Percentiles rank a stretch among this genome's conserved stretches.
These are phyloP conservation scores for Oenanthe javanica DNA, from an alignment of 140 eudicot species.

Conservation along the genomic window DNA sequence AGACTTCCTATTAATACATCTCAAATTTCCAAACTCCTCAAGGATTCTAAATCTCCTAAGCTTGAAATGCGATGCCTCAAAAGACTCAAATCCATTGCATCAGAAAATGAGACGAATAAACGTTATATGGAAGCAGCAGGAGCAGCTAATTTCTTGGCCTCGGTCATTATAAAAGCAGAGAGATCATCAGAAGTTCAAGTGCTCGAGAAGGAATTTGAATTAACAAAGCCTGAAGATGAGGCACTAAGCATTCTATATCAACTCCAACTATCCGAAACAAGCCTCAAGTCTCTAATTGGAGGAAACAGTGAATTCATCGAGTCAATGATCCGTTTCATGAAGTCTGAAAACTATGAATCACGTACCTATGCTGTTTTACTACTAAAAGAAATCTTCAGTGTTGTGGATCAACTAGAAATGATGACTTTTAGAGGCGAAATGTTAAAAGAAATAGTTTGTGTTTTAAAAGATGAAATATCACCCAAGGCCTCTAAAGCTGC, in stretches of 20 bases:
- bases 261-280: slow-evolving; percentile 25
- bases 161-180: slow-evolving; percentile 5
- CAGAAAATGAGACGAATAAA: slow-evolving; percentile 22
- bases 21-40: slow-evolving; percentile 30
- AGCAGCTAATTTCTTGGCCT: slow-evolving; percentile 26
- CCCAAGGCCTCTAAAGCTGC: slow-evolving; percentile 12
- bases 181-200: background rate
- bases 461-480: slow-evolving; percentile 2
- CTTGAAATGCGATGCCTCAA: slow-evolving; percentile 14
- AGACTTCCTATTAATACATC: slow-evolving; percentile 28
- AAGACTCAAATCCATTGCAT: slow-evolving; percentile 33
- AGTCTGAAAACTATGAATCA: slow-evolving; percentile 7
- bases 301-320: background rate
- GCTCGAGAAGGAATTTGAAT: slow-evolving; percentile 1
- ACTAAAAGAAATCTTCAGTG: background rate
- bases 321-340: slow-evolving; percentile 8
- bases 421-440: background rate
- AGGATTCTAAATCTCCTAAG: slow-evolving; percentile 20
- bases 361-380: slow-evolving; percentile 5
- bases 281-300: slow-evolving; percentile 14
- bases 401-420: background rate
- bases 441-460: background rate
- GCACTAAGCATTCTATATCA: slow-evolving; percentile 30
- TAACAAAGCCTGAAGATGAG: slow-evolving; percentile 17
- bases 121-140: slow-evolving; percentile 30